Conservation (phyloP, 2,329 filamentous ascomycete genomes). For the Arthrobotrys conoides region DNA sequence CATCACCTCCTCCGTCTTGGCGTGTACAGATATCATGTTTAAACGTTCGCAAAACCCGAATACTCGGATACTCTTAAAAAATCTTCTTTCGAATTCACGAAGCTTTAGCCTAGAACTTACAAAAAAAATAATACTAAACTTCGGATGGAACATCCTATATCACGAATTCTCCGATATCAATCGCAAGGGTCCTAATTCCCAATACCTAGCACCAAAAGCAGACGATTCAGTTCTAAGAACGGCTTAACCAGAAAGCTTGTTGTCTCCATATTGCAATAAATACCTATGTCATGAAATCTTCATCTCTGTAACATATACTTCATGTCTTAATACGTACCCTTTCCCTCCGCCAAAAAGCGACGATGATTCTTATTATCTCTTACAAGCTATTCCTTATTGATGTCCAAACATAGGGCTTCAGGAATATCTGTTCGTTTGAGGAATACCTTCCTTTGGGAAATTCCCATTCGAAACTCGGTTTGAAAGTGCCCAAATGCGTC, state of each 20-base stretch:
- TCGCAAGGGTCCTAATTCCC: background rate
- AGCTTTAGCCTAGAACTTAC: background rate
- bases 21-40: conserved; percentile 5
- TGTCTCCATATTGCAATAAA: background rate
- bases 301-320: conserved; percentile 12
- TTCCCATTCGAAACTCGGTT: background rate
- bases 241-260: conserved; percentile 9
- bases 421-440: conserved; percentile 4
- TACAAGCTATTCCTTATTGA: conserved; percentile 1
- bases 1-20: conserved; percentile 26
- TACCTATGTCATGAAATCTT: background rate
- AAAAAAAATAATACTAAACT: background rate
- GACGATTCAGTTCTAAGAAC: background rate
- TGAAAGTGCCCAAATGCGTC: conserved; percentile 5
- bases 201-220: conserved; percentile 9
- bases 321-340: conserved; percentile 19
- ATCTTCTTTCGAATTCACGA: background rate
- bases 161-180: conserved; percentile 26
- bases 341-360: background rate
- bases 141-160: conserved; percentile 2
- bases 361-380: background rate
- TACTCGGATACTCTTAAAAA: conserved; percentile 6
- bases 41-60: background rate
- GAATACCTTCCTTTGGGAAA: background rate
- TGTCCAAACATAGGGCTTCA: conserved; percentile 1